Evolutionary conservation across 768 basidiomycete species (phyloP), one percentile per base, ranked within the genome.

Genomic region (Podaxis mareebaensis): DNA sequence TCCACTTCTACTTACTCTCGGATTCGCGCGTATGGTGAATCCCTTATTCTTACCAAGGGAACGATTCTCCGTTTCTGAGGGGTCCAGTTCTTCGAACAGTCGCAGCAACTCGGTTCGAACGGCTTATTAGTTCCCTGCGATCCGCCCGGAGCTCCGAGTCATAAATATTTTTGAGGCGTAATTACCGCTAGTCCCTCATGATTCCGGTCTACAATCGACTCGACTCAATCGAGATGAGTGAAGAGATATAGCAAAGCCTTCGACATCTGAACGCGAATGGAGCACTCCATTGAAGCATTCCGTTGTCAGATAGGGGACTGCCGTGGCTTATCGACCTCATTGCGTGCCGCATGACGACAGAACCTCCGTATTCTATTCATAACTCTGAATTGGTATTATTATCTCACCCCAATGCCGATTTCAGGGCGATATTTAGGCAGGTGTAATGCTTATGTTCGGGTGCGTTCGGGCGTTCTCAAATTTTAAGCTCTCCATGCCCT

Each of bases 301-400:
- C 22, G 22, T 38, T 22, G 36, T 38, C 38, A 12, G 51, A 61
- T 54, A 53, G 44, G 61, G 48, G 53, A 48, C 15, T 46, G 44
- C 53, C 40, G 22, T 10, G 7, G 38, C 38, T 24, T 20, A 26
- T 60, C 8, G 40, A 61, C 60, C 40, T 62, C 61, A 62, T 55
- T 55, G 44, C 42, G 48, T 46, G 24, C 53, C 40, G 40, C 61
- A 63, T 61, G 39, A 13, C 44, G 52, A 30, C 53, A 40, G 28
- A 60, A 30, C 52, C 39, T 61, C 54, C 61, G 54, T 40, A 36
- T 49, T 55, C 61, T 57, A 57, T 63, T 57, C 33, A 56, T 63
- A 63, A 20, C 49, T 55, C 53, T 46, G 17, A 33, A 52, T 30
- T 48, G 61, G 55, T 62, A 28, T 52, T 62, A n/a, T 52, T 33